A percentile compares a stretch with the other conserved stretches of the same genome.
These are phyloP conservation scores for Boletus fagicola DNA, from an alignment of 768 basidiomycete species.

Conservation along the genomic window DNA sequence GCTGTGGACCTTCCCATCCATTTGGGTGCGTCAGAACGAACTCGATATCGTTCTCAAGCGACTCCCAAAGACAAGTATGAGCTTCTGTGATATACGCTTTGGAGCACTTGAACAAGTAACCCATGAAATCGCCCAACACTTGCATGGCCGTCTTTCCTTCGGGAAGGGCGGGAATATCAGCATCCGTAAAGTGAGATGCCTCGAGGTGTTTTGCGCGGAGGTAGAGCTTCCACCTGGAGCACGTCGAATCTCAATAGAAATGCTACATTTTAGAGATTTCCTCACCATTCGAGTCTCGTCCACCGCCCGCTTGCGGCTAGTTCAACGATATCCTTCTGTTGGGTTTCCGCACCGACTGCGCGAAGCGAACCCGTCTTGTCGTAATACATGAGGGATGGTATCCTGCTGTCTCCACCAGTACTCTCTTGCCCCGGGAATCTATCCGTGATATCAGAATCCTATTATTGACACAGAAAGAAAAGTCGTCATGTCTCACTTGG, in stretches of 20 bases:
- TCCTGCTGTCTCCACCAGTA: conserved; percentile 38
- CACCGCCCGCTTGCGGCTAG: conserved; percentile 38
- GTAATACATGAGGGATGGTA: conserved; percentile 45
- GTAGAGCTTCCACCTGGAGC: conserved; percentile 35
- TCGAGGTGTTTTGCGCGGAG: conserved; percentile 31
- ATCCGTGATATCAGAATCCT: neutral
- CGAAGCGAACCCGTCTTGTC: conserved; percentile 36
- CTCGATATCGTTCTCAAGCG: conserved; percentile 41
- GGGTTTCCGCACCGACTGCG: conserved; percentile 43
- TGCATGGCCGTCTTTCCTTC: conserved; percentile 11
- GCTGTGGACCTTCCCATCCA: conserved; percentile 61
- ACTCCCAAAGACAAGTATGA: conserved; percentile 42
- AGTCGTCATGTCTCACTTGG: conserved; percentile 14
- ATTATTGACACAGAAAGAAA: neutral
- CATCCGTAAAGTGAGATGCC: conserved; percentile 23
- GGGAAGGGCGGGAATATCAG: conserved; percentile 13
- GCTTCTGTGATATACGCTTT: conserved; percentile 44
- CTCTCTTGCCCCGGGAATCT: conserved; percentile 39
- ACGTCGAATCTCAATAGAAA: neutral
- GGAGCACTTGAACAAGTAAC: conserved; percentile 43
- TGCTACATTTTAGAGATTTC: neutral
- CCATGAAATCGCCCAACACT: conserved; percentile 41
- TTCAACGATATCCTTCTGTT: conserved; percentile 32
- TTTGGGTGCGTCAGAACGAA: conserved; percentile 61
- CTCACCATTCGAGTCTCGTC: conserved; percentile 43